These are phyloP conservation scores for Cercophora scortea DNA, from an alignment of 495 filamentous ascomycete species.

Conservation along the genomic window DNA sequence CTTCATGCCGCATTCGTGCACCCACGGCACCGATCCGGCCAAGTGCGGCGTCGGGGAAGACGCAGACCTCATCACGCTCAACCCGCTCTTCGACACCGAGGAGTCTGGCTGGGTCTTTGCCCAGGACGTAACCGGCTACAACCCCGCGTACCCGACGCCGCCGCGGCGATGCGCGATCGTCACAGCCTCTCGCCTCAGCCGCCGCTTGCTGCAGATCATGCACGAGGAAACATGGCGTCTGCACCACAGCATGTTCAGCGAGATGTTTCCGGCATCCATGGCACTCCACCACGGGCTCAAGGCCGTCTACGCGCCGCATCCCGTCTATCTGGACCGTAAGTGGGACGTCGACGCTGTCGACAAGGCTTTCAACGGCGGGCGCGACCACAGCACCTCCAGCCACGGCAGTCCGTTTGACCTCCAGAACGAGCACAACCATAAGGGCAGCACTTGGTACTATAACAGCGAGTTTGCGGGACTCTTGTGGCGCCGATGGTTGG, in stretches of 20 bases:
- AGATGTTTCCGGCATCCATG: slow-evolving; percentile 84
- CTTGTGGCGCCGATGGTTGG: slow-evolving; percentile 84
- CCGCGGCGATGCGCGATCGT: slow-evolving; percentile 81
- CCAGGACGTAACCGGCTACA: slow-evolving; percentile 83
- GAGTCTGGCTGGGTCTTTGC: slow-evolving; percentile 81
- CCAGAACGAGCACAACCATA: slow-evolving; percentile 80
- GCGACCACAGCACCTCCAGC: slow-evolving; percentile 63
- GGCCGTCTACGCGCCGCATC: slow-evolving; percentile 89
- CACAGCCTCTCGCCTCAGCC: slow-evolving; percentile 71
- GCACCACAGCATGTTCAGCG: slow-evolving; percentile 81
- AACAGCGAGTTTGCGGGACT: slow-evolving; percentile 77
- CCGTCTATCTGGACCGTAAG: slow-evolving; percentile 76
- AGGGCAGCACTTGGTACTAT: slow-evolving; percentile 90
- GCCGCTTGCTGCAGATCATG: slow-evolving; percentile 76
- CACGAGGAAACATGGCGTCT: slow-evolving; percentile 74
- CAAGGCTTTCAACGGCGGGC: slow-evolving; percentile 74
- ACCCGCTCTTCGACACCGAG: slow-evolving; percentile 84
- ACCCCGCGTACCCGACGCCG: slow-evolving; percentile 50
- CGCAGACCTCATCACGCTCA: slow-evolving; percentile 90
- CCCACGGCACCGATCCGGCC: slow-evolving; percentile 14
- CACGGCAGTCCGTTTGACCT: slow-evolving; percentile 67
- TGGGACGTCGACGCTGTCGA: slow-evolving; percentile 72
- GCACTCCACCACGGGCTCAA: slow-evolving; percentile 92
- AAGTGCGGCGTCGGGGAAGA: slow-evolving; percentile 82
- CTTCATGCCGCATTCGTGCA: slow-evolving; percentile 45